phyloP scores from a whole-genome alignment of 805 yeast species.

The Metschnikowia proteae region DNA sequence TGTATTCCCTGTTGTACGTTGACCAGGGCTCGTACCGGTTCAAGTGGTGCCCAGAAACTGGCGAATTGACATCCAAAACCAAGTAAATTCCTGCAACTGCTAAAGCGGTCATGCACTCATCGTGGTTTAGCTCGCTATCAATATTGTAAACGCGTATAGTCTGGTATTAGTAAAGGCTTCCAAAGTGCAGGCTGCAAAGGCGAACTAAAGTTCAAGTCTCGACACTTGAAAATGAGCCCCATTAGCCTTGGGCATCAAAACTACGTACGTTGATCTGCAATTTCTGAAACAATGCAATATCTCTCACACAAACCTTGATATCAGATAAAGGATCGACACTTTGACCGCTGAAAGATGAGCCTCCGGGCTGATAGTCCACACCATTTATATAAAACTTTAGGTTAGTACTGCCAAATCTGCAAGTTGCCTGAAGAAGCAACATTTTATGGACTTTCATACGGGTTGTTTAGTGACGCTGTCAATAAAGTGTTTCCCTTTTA shows the following conservation, averaged over 20 bases:
- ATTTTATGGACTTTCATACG: conserved; percentile 32
- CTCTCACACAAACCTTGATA: conserved; percentile 70
- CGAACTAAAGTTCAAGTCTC: not conserved
- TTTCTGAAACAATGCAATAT: conserved; percentile 72
- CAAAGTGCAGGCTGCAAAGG: not conserved
- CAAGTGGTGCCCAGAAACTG: conserved; percentile 69
- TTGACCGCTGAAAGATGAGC: conserved; percentile 68
- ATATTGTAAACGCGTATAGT: conserved; percentile 85
- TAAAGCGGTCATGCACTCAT: conserved; percentile 83
- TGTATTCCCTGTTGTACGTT: conserved; percentile 65
- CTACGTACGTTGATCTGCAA: conserved; percentile 65
- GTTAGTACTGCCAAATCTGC: conserved; percentile 8
- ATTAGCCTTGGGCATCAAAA: not conserved
- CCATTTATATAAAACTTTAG: conserved; percentile 72
- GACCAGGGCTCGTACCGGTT: conserved; percentile 95
- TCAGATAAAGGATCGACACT: conserved; percentile 74
- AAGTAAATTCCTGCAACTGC: conserved; percentile 93
- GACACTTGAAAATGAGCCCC: too few species aligned
- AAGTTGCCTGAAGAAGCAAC: not conserved
- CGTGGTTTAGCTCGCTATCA: conserved; percentile 79
- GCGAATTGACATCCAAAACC: conserved; percentile 88
- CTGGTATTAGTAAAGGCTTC: conserved; percentile 22
- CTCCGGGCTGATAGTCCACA: conserved; percentile 95
- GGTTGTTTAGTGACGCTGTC: conserved; percentile 74
- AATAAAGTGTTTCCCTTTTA: conserved; percentile 67